Base-by-base conservation (phyloP, 371 early-diverging fungal genomes). In the Mucor saturninus region DNA sequence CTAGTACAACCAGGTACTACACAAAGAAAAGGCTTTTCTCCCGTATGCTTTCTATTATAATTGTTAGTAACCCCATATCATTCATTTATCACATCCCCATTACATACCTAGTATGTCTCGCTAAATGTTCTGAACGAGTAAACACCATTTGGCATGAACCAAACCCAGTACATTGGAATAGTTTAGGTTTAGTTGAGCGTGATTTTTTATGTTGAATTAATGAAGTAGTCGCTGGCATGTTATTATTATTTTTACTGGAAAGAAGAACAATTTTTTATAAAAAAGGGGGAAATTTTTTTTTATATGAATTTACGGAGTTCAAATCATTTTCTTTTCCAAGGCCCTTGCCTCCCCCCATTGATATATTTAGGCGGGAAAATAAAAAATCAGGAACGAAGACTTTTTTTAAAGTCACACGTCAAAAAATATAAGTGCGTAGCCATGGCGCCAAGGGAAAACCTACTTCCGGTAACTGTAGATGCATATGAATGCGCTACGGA, bases 21-120 rank as follows among this genome's bases (percentile, higher is more conserved):
- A 64, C 86, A 86, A 61, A 76, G 77, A 68, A 81, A 86, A 5
- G 86, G 86, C 68, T 86, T 86, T 71, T 86, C 86, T 42, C 86
- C 86, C 35, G 86, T 86, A 45, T 86, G 86, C 54, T 86, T 86
- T 55, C 84, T 80, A 35, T 31, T 5, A 6, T 13, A 40, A 21
- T 9, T 8, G 42, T 58, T 56, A 61, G 42, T 54, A 40, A 52
- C 45, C 26, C 52, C 49, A 28, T 35, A 51, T 30, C 5, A 21
- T 21, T 31, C 29, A 5, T 35, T 46, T 6, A 46, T 46, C 21
- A 13, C n/a, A 5, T 45, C 5, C 2, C 26, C 21, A 14, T 35
- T 37, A 37, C 65, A n/a, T 73, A 80, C 77, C 81, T 77, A 54
- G 70, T 77, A 56, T 86, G 86, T 32, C 86, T 79, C 14, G 84